Evolutionary conservation across 2,329 filamentous ascomycete species (phyloP), one percentile per base, ranked within the genome.

Genomic region (Microsporum canis): DNA sequence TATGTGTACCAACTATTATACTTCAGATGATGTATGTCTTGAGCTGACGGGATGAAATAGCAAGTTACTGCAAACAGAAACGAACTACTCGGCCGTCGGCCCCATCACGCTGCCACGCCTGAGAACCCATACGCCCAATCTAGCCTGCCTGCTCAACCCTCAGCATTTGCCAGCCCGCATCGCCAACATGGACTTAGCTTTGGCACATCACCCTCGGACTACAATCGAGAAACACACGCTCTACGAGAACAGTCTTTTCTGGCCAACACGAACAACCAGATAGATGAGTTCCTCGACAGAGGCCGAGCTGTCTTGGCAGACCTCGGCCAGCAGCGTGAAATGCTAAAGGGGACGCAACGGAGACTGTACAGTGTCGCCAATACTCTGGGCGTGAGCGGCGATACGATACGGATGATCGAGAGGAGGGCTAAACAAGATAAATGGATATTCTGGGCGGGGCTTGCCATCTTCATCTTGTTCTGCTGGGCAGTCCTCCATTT

Each of bases 401-500:
- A 97, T 72, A 99, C 94, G 1, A 99, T 99, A 66, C 85, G 94
- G 55, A 97, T 94, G 90, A 88, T 99, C 47, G 92, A 97, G 76
- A 78, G 94, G 67, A 81, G 94, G 64, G 91, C 94, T 58, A 88
- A 85, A 73, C 88, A 97, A 78, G 94, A 99, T 73, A 97, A 96
- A 76, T 97, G 91, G 91, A 95, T 99, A 39, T 99, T 99, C 73
- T 88, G 88, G 81, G 88, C 79, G 0, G 91, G 94, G 0, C 90
- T 92, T 2, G 75, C 95, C 3, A 75, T 94, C 39, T 99, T 99
- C 74, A 88, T 97, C 69, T 71, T 83, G 41, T 99, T 99, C 72
- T 96, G 92, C 74, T 97, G 90, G 85, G 76, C 94, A 65, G 91
- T 95, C 61, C 72, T 99, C 71, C 88, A 91, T 75, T 97, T 84